These are phyloP conservation scores for Boletus tylopilopsis DNA, from an alignment of 768 basidiomycete species.

Conservation along the genomic window DNA sequence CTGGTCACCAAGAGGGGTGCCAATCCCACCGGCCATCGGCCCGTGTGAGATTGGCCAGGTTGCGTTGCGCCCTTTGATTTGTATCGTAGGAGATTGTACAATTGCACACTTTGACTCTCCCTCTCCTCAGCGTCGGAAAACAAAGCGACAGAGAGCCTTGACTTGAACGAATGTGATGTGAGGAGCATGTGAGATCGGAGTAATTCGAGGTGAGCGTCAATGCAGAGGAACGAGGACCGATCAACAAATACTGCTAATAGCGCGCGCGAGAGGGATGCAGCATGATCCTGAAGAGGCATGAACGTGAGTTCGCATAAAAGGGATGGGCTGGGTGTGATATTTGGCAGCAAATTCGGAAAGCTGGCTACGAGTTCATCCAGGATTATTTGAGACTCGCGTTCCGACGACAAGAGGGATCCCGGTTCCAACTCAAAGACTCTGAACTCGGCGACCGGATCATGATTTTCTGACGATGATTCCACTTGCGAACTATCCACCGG, in stretches of 20 bases:
- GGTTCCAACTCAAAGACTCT: constrained; percentile 66
- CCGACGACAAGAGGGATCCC: constrained; percentile 35
- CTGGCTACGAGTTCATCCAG: constrained; percentile 48
- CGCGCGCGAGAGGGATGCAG: constrained; percentile 59
- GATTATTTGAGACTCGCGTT: constrained; percentile 15
- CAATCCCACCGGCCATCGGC: constrained; percentile 66
- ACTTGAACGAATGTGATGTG: constrained; percentile 69
- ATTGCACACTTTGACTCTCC: constrained; percentile 30
- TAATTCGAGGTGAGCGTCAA: constrained; percentile 63
- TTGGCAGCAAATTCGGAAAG: constrained; percentile 60
- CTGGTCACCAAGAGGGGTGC: constrained; percentile 68
- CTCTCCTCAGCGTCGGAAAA: constrained; percentile 70
- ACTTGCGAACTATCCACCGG: background rate
- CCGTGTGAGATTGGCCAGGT: constrained; percentile 18
- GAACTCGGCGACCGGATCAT: constrained; percentile 45
- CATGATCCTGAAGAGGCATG: constrained; percentile 55
- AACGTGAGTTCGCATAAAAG: constrained; percentile 64
- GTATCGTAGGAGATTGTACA: constrained; percentile 23
- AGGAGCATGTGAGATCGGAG: constrained; percentile 75
- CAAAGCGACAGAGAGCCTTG: constrained; percentile 62
- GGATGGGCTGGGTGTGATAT: constrained; percentile 59
- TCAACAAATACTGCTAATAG: constrained; percentile 67
- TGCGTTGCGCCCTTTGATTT: constrained; percentile 12
- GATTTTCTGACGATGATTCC: constrained; percentile 4
- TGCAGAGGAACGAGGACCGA: constrained; percentile 58